Evolutionary conservation across 176 grass and related monocot genomes (phyloP), one percentile per base, ranked within the genome.

Genomic region (Aegilops tauschii): DNA sequence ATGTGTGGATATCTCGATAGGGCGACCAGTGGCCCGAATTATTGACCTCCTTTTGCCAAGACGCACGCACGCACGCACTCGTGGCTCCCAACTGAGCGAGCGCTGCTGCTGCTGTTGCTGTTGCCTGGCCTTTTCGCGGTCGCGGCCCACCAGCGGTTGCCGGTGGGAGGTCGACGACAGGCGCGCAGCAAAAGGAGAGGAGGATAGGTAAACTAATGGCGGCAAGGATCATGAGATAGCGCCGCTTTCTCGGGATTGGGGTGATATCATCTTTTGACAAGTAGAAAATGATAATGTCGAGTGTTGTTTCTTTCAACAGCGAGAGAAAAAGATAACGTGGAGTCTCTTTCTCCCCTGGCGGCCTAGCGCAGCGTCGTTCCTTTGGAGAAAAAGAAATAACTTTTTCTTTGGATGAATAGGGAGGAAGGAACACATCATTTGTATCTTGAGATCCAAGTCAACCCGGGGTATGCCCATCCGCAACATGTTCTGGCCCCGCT

Each of bases 121-220:
- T 61, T 27, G 17, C 40, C 17, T 12, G 30, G 0, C 83, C 16
- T 75, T 67, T 83, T 47, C 80, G 9, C 71, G 62, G 18, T 67
- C 64, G 78, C 4, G 63, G 21, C 47, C 81, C 86, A 83, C 82
- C 87, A 79, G 47, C 36, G 8, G 6, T 72, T 72, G 81, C 74
- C 66, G 88, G 77, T 90, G 83, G 70, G 82, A 72, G 63, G 78
- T 86, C 88, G 83, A 62, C 83, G 78, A 68, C 83, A 79, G 45
- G 62, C 73, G 65, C 36, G 79, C 66, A 40, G 20, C 56, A 1
- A 37, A 78, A 69, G 61, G 63, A 3, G 8, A 4, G 0, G 29
- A 17, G 5, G 69, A 85, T 35, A 29, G 12, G 67, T 62, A 76
- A 35, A 86, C 71, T 63, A 90, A 82, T 86, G 83, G 83, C 12